Evolutionary conservation across 768 basidiomycete species (phyloP).

Genomic region (Sarcodon aspratus): DNA sequence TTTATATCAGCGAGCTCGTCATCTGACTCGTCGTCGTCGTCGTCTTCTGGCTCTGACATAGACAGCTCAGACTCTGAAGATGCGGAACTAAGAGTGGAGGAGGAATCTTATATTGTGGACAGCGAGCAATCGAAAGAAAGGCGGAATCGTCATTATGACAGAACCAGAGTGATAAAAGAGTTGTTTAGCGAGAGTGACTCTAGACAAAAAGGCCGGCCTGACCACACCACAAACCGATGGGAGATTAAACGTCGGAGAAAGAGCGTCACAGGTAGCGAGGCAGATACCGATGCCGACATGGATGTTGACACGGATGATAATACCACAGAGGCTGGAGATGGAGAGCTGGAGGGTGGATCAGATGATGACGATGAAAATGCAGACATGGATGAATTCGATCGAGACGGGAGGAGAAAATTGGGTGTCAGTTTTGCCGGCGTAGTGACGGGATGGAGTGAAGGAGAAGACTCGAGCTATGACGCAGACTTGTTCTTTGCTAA

Average conservation of each 20-base stretch:
- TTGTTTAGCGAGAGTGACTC: slow-evolving; percentile 38
- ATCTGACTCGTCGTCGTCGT: slow-evolving; percentile 20
- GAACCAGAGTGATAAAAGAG: slow-evolving; percentile 49
- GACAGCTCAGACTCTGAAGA: not conserved
- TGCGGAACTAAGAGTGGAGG: slow-evolving; percentile 37
- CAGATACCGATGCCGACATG: slow-evolving; percentile 52
- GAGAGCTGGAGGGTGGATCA: slow-evolving; percentile 33
- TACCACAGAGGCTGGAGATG: slow-evolving; percentile 34
- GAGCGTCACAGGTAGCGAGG: slow-evolving; percentile 55
- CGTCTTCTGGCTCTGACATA: slow-evolving; percentile 38
- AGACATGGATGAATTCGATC: slow-evolving; percentile 14
- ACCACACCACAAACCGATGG: slow-evolving; percentile 41
- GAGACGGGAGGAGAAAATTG: slow-evolving; percentile 17
- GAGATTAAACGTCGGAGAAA: slow-evolving; percentile 58
- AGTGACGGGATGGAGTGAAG: slow-evolving; percentile 70
- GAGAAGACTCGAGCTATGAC: slow-evolving; percentile 65
- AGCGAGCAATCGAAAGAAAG: slow-evolving; percentile 16
- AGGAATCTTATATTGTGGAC: slow-evolving; percentile 44
- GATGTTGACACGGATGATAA: slow-evolving; percentile 42
- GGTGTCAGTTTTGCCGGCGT: slow-evolving; percentile 45
- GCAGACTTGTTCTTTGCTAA: slow-evolving; percentile 80
- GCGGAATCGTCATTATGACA: slow-evolving; percentile 13
- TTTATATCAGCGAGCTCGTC: slow-evolving; percentile 45
- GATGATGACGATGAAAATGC: slow-evolving; percentile 41
- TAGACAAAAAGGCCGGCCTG: slow-evolving; percentile 20